Evolutionary conservation across 1,284 basidiomycete genomes (phyloP).

Genomic region (Rhodofomes roseus): DNA sequence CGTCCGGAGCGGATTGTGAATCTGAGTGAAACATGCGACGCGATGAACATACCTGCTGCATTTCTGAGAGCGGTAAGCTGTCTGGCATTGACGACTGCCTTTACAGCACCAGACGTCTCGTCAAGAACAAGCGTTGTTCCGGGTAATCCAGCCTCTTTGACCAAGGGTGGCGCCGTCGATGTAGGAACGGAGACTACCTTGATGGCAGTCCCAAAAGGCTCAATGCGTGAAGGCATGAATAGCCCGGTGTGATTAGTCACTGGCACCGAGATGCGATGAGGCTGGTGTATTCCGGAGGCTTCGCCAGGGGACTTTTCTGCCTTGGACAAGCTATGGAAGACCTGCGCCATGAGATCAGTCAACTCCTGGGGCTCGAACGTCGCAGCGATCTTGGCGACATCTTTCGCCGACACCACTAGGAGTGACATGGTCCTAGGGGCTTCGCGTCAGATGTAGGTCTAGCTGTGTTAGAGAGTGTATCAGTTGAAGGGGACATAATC

Average conservation of each 20-base stretch:
- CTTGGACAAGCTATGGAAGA: slow-evolving; percentile 35
- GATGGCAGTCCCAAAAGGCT: slow-evolving; percentile 46
- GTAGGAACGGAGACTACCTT: slow-evolving; percentile 75
- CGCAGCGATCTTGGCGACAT: slow-evolving; percentile 44
- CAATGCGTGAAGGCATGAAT: slow-evolving; percentile 70
- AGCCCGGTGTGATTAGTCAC: slow-evolving; percentile 50
- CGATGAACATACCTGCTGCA: slow-evolving; percentile 58
- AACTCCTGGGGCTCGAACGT: slow-evolving; percentile 42
- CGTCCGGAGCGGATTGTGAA: background rate
- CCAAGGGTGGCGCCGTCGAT: slow-evolving; percentile 27
- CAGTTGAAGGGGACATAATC: background rate
- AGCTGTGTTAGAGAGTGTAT: background rate
- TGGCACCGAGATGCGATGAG: slow-evolving; percentile 47
- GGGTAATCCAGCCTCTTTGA: slow-evolving; percentile 54
- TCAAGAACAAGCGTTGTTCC: slow-evolving; percentile 77
- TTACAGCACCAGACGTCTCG: slow-evolving; percentile 60
- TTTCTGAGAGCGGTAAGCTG: slow-evolving; percentile 76
- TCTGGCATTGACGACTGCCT: slow-evolving; percentile 74
- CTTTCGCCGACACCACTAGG: slow-evolving; percentile 47
- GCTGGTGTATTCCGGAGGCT: slow-evolving; percentile 30
- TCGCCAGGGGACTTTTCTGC: slow-evolving; percentile 10
- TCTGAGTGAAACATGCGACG: background rate
- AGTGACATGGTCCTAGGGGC: slow-evolving; percentile 35
- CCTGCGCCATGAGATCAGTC: slow-evolving; percentile 50
- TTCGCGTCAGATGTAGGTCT: background rate